Percentiles rank a stretch among this genome's conserved stretches.
Evolutionary conservation across 805 yeast species (phyloP).

Genomic region (Kodamaea fukazawae): DNA sequence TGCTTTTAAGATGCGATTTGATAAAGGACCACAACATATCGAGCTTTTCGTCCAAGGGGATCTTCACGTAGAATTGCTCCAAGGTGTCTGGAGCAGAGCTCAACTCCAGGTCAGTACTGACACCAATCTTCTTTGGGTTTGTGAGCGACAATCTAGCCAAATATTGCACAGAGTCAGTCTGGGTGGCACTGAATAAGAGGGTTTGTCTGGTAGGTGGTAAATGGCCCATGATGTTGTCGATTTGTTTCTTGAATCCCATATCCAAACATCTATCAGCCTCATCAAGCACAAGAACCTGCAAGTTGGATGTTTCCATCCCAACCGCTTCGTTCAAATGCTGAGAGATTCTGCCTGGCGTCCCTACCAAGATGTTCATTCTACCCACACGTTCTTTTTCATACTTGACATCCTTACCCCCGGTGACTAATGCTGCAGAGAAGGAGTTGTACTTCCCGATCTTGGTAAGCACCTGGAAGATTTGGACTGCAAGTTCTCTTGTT

Average conservation of each 20-base stretch:
- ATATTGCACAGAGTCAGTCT: constrained; percentile 76
- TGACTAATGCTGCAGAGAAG: constrained; percentile 86
- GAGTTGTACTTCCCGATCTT: constrained; percentile 72
- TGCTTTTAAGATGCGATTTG: constrained; percentile 75
- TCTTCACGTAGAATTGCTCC: constrained; percentile 76
- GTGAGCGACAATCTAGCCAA: constrained; percentile 75
- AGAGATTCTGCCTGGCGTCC: constrained; percentile 87
- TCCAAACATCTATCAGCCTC: constrained; percentile 93
- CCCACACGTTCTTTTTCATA: constrained; percentile 79
- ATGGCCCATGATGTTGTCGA: constrained; percentile 76
- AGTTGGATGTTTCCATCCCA: constrained; percentile 68
- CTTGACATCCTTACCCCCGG: constrained; percentile 88
- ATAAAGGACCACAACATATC: constrained; percentile 84
- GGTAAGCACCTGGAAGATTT: constrained; percentile 82
- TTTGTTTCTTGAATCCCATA: constrained; percentile 84
- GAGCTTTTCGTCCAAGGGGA: constrained; percentile 75
- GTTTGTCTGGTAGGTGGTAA: constrained; percentile 83
- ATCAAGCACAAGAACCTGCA: constrained; percentile 79
- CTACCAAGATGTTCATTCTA: constrained; percentile 76
- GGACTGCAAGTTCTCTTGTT: constrained; percentile 88
- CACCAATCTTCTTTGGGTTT: constrained; percentile 51
- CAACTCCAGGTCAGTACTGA: constrained; percentile 44
- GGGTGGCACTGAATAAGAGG: constrained; percentile 83
- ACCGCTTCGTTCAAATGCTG: constrained; percentile 91
- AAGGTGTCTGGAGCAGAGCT: constrained; percentile 78